These are phyloP conservation scores for Astrothelium subdiscretum DNA, from an alignment of 495 filamentous ascomycete species.

Conservation along the genomic window DNA sequence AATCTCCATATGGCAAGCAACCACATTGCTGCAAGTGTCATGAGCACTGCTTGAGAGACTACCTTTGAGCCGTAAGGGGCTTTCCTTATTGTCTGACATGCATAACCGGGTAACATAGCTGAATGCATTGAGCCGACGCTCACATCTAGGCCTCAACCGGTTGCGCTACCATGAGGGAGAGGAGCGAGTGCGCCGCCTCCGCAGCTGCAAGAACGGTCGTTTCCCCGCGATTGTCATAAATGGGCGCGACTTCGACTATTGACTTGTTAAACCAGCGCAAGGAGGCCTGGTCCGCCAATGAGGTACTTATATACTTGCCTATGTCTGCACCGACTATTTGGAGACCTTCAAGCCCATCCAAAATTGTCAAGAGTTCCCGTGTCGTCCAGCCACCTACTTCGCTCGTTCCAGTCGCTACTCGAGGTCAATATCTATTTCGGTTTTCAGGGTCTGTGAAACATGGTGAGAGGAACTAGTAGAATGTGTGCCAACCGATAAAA, in stretches of 20 bases:
- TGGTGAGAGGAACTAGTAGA: background rate
- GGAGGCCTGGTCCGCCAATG: background rate
- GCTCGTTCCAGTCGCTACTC: constrained; percentile 28
- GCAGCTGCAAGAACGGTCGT: constrained; percentile 38
- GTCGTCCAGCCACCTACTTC: constrained; percentile 32
- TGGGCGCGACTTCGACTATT: constrained; percentile 38
- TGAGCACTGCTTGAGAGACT: too few species aligned
- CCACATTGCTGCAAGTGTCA: too few species aligned
- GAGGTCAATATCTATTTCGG: background rate
- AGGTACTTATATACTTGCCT: constrained; percentile 16
- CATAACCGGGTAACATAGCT: background rate
- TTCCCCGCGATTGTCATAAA: constrained; percentile 39
- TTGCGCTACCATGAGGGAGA: constrained; percentile 32
- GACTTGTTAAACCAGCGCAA: background rate
- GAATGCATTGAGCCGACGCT: background rate
- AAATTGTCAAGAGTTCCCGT: constrained; percentile 28
- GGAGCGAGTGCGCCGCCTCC: constrained; percentile 31
- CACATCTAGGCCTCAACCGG: constrained; percentile 1
- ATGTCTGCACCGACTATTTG: constrained; percentile 30
- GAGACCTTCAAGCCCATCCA: constrained; percentile 29
- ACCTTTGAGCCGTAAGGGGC: too few species aligned
- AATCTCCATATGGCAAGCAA: too few species aligned
- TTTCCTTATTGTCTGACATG: background rate
- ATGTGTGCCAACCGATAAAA: background rate
- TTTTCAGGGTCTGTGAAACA: background rate